phyloP scores from a whole-genome alignment of 2,329 filamentous ascomycete species.

The Keithomyces neogunnii region DNA sequence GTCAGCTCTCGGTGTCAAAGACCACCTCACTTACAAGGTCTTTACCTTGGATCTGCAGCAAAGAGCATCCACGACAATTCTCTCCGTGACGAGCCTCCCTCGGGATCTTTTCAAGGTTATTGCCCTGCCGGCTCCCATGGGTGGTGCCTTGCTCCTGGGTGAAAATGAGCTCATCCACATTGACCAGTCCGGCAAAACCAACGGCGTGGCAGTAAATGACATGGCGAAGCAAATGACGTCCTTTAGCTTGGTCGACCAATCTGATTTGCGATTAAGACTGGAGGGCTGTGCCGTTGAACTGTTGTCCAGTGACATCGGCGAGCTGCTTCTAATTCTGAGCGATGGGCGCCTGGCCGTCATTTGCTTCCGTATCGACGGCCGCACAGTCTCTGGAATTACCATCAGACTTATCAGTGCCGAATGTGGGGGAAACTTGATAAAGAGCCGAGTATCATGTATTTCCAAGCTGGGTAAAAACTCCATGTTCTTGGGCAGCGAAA shows the following conservation, averaged over 20 bases:
- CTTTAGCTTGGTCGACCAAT: constrained; percentile 81
- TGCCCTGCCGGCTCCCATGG: constrained; percentile 75
- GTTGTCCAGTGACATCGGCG: constrained; percentile 67
- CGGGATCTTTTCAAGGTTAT: constrained; percentile 80
- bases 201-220: constrained; percentile 84
- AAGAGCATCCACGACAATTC: constrained; percentile 82
- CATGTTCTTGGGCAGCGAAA: constrained; percentile 81
- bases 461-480: constrained; percentile 58
- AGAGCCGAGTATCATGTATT: constrained; percentile 58
- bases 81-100: constrained; percentile 77
- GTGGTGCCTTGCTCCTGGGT: constrained; percentile 79
- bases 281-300: constrained; percentile 75
- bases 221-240: constrained; percentile 77
- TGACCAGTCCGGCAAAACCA: constrained; percentile 90
- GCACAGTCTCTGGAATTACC: constrained; percentile 81
- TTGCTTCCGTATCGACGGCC: constrained; percentile 78
- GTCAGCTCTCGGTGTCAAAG: constrained; percentile 72
- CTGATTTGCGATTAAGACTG: constrained; percentile 67
- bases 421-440: constrained; percentile 54
- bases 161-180: constrained; percentile 89
- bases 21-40: constrained; percentile 83
- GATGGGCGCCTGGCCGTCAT: constrained; percentile 68
- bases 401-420: constrained; percentile 57
- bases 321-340: constrained; percentile 74
- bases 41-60: constrained; percentile 93